These are phyloP conservation scores for Uronychia binucleata DNA, from an alignment of 73 alveolate species.

Conservation along the genomic window DNA sequence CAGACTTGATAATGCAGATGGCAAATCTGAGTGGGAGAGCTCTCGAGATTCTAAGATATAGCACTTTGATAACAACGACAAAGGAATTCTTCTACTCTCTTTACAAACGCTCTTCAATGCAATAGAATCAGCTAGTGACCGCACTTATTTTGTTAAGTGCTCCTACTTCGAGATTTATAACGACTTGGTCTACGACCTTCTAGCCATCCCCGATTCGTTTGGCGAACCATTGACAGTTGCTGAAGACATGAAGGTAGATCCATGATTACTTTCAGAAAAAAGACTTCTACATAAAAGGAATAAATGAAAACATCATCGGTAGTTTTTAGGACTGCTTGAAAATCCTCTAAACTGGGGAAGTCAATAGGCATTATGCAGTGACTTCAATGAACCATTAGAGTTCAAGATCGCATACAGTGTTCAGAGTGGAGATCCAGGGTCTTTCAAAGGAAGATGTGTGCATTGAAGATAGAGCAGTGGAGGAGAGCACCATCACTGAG, in stretches of 20 bases:
- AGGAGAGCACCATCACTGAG: conserved; percentile 65
- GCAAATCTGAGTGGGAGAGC: background rate
- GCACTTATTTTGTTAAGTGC: conserved; percentile 69
- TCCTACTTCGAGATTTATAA: conserved; percentile 96
- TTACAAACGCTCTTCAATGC: conserved; percentile 54
- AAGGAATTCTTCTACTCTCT: conserved; percentile 53
- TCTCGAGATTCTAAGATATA: no score
- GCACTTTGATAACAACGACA: no score
- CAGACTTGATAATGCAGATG: background rate
- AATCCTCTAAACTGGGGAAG: conserved; percentile 76
- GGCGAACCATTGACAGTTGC: conserved; percentile 62
- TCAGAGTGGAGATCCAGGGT: conserved; percentile 50
- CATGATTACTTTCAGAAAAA: conserved; percentile 25
- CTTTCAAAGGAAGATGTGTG: background rate
- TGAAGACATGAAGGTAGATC: conserved; percentile 57
- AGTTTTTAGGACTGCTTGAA: conserved; percentile 80
- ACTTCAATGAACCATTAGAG: conserved; percentile 87
- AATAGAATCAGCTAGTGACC: conserved; percentile 22
- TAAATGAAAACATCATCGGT: conserved; percentile 71
- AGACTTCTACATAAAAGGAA: conserved; percentile 79
- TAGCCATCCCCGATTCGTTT: conserved; percentile 60
- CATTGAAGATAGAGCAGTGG: background rate
- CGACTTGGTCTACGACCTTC: conserved; percentile 94
- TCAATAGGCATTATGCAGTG: conserved; percentile 84
- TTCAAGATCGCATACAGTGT: conserved; percentile 88